Evolutionary conservation across 805 yeast genomes (phyloP), one percentile per base, ranked within the genome.

Genomic region (Helenozyma rhizophorensis): DNA sequence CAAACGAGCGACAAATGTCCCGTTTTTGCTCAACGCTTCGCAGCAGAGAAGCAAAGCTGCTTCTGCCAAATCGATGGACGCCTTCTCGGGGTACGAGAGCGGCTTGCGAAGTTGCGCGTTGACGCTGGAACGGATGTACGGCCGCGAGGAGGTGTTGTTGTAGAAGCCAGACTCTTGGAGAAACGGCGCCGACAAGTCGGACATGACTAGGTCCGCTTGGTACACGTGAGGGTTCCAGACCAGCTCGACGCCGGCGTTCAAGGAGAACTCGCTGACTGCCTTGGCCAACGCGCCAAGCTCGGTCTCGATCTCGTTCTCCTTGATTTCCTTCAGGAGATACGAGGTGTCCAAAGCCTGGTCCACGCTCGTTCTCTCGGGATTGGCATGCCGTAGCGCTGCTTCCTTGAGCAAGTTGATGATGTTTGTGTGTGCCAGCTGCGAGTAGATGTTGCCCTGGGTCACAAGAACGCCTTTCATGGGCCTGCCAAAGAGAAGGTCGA

Each of bases 371-470:
- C 27, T 13, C 23, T n/a, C 18, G 22, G 33, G 19, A 23, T 27
- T 22, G 8, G 26, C 9, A 6, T 19, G 28, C 9, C 40, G 30
- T 10, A 34, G 28, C 12, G 46, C 36, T 3, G 42, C 28, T 24
- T 41, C 47, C 16, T 36, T 32, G 18, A 45, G 43, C 22, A 41
- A 30, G 9, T 21, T 21, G 24, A 34, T 32, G 3, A 45, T 35
- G 23, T 39, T 37, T 1, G 23, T 21, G 18, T 45, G 50, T 2
- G 43, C 36, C 13, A 28, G 31, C 15, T 43, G 44, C 12, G 86
- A 76, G 25, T 84, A 64, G n/a, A 90, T 82, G 51, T 89, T 86
- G 1, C 95, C 97, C 52, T 93, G 97, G 32, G 89, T 70, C 0
- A 89, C 62, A 7, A 82, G 72, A 0, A 82, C 85, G 1, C 97